A percentile compares a stretch with the other conserved stretches of the same genome.
These are phyloP conservation scores for Gossypium schwendimanii DNA, from an alignment of 441 rosid genomes.

Conservation along the genomic window DNA sequence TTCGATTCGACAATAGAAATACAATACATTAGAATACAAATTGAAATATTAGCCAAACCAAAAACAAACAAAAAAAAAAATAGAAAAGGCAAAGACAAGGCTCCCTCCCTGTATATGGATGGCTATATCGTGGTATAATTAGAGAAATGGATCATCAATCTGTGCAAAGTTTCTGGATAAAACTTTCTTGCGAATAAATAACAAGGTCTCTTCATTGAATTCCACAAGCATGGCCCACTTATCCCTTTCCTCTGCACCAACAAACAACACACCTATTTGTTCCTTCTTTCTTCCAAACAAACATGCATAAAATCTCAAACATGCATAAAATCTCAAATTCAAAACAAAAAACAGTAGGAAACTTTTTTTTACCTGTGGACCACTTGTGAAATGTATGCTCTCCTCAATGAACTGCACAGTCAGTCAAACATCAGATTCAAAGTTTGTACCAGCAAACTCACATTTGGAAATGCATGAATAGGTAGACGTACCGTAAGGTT, in stretches of 20 bases:
- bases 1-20: neutral
- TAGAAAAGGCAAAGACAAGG: neutral
- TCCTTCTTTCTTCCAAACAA: neutral
- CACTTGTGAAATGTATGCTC: conserved; percentile 52
- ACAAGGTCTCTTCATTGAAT: conserved; percentile 63
- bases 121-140: conserved; percentile 36
- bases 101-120: neutral
- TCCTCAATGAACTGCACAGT: conserved; percentile 45
- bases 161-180: conserved; percentile 51
- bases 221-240: conserved; percentile 53
- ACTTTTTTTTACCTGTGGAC: conserved; percentile 32
- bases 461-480: neutral
- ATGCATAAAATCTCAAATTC: neutral
- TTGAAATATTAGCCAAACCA: neutral
- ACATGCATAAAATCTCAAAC: too few species aligned
- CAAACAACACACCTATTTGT: neutral
- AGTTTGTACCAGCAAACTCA: neutral
- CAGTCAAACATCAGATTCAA: neutral
- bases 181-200: conserved; percentile 69
- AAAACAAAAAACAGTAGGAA: neutral
- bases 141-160: conserved; percentile 49
- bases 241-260: conserved; percentile 34
- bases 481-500: conserved; percentile 36
- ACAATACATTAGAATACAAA: neutral
- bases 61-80: neutral